These are phyloP conservation scores for Ensete glaucum DNA, from an alignment of 176 grass and related monocot genomes.

Conservation along the genomic window DNA sequence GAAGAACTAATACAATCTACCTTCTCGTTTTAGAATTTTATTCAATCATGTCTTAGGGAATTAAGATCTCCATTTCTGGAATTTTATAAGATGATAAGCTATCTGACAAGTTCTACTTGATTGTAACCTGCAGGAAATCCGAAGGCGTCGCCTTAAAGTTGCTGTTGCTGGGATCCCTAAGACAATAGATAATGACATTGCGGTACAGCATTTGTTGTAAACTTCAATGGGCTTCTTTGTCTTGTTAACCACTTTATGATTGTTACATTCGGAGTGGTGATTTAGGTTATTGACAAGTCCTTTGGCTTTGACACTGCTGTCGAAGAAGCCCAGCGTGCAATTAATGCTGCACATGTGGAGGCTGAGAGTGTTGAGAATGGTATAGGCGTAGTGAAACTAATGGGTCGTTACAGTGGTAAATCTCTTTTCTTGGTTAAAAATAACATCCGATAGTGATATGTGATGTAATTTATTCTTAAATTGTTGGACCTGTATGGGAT, in stretches of 20 bases:
- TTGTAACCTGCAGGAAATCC: conserved; percentile 11
- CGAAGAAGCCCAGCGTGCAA: conserved; percentile 96
- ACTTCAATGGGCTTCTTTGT: background rate
- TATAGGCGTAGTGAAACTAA: conserved; percentile 94
- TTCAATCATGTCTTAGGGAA: background rate
- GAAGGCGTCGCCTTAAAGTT: conserved; percentile 14
- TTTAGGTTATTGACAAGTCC: conserved; percentile 93
- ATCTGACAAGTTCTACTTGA: background rate
- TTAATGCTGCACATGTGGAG: conserved; percentile 97
- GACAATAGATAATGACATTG: conserved; percentile 26
- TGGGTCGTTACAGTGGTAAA: conserved; percentile 97
- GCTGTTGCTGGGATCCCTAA: conserved; percentile 20
- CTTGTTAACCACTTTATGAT: background rate
- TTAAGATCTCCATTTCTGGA: background rate
- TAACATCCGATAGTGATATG: background rate
- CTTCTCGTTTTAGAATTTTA: background rate
- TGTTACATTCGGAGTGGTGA: conserved; percentile 1
- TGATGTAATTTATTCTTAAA: conserved; percentile 1
- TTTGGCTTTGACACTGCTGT: conserved; percentile 98
- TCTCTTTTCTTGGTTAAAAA: conserved; percentile 21
- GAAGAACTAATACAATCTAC: background rate
- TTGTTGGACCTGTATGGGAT: background rate
- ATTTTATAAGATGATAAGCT: background rate
- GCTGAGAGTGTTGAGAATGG: conserved; percentile 87
- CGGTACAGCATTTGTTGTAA: background rate